Evolutionary conservation across 83 land plant genomes (phyloP), one percentile per base, ranked within the genome.

Genomic region (Picea engelmannii): DNA sequence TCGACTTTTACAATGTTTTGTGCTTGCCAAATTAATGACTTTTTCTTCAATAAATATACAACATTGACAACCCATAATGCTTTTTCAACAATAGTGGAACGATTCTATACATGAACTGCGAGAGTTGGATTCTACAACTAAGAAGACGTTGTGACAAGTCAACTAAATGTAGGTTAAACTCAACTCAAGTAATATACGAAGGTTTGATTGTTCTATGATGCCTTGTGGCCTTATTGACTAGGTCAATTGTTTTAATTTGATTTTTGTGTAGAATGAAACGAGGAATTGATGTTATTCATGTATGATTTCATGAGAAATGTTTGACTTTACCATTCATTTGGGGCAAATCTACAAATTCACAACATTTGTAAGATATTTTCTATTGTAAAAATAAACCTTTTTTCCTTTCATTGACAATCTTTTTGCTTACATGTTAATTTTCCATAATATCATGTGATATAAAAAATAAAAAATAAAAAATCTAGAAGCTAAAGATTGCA

Each of bases 261-360:
- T 79, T 35, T 63, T 1, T 18, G 60, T 83, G 84, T 75, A 95
- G 95, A 96, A 96, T 86, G 99, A 98, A 47, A 93, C 87, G 35
- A 88, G 98, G 99, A 96, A 40, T 76, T 96, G 80, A 96, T 96
- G 98, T 86, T 96, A 82, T 98, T 95, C 81, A 93, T 96, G 98
- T 95, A 96, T 80, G 98, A 96, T 81, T 95, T 95, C 75, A 76
- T 85, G 21, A 84, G 78, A 62, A 96, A 95, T 79, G 85, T 96
- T 60, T 96, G 99, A 98, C 89, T 96, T 4, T 95, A 93, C 84
- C 99, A 96, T 87, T 96, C 99, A 35, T 85, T 90, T 73, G 85
- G 96, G 96, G 55, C 80, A 90, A 68, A 95, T 96, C 83, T 90
- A 87, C 84, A 92, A 95, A 87, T 84, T 90, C 81, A 96, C 98